Evolutionary conservation across 768 basidiomycete genomes (phyloP), one percentile per base, ranked within the genome.

Genomic region (Cyclocybe aegerita): DNA sequence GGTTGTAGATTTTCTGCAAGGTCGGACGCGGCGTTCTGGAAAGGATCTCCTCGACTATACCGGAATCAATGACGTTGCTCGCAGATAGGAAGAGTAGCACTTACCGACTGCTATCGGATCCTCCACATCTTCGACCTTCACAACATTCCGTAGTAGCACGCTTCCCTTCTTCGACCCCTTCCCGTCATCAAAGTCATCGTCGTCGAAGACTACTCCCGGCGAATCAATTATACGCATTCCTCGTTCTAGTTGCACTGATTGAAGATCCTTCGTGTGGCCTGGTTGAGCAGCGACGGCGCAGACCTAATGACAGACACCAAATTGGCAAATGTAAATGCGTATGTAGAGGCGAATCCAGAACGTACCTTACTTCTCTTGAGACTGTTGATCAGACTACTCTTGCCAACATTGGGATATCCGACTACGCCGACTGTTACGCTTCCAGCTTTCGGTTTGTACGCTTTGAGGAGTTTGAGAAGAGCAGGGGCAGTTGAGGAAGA

Each of bases 371-470:
- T 81, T 34, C 93, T 73, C 68, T 93, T 94, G 45, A 99, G 71
- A 39, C 91, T 88, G 66, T 98, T 98, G 67, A 99, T 94, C 50
- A 98, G 64, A 61, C 86, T 90, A 49, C 92, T 95, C 72, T 98
- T 98, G 10, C 96, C 96, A 40, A 98, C 96, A 67, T 98, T 98
- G 1, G 96, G 96, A 69, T 93, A 96, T 1, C 96, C 96, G 4
- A 98, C 90, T 12, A 98, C 90, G 11, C 93, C 93, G 43, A 96
- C 80, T 0, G 91, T 93, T 44, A 92, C 75, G 55, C 82, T 88
- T 31, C 85, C 82, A 0, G 82, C 73, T 31, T 74, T 82, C 1
- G 85, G 86, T 55, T 85, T 88, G 65, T 88, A 90, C 0, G 86
- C 87, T 62, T 96, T 97, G 37, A 96, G 74, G 2, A 97, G 75